phyloP scores from a whole-genome alignment of 805 yeast species.

The Wickerhamomyces strasburgensis region DNA sequence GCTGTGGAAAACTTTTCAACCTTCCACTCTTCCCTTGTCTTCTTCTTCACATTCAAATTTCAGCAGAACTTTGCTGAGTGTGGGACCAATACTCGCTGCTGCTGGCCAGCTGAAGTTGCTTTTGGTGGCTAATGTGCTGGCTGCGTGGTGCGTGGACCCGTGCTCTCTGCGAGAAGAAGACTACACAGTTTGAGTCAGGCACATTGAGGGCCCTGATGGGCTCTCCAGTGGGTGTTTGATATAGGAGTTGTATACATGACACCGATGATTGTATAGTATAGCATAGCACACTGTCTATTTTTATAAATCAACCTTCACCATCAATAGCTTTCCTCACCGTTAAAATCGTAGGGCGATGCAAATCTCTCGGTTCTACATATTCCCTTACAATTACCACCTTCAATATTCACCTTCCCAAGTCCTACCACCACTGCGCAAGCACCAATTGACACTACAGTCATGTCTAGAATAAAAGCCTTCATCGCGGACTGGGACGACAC shows the following conservation, averaged over 20 bases:
- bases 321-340: no score
- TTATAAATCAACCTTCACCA: no score
- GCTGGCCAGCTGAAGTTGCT: not conserved
- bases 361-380: no score
- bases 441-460: not conserved
- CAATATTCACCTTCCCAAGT: no score
- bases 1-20: no score
- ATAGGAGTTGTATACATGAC: constrained; percentile 31
- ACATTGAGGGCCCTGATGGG: constrained; percentile 12
- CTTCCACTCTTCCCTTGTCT: no score
- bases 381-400: no score
- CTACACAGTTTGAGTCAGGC: constrained; percentile 30
- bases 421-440: no score
- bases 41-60: constrained; percentile 20
- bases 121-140: not conserved
- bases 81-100: constrained; percentile 1
- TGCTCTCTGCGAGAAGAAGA: constrained; percentile 22
- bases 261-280: no score
- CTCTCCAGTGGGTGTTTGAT: constrained; percentile 26
- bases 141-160: constrained; percentile 5
- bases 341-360: no score
- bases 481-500: constrained; percentile 69
- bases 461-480: constrained; percentile 23
- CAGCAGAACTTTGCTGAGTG: constrained; percentile 20
- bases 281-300: no score